Conservation (phyloP, 345 rosid species). For the Gossypium ekmanianum region DNA sequence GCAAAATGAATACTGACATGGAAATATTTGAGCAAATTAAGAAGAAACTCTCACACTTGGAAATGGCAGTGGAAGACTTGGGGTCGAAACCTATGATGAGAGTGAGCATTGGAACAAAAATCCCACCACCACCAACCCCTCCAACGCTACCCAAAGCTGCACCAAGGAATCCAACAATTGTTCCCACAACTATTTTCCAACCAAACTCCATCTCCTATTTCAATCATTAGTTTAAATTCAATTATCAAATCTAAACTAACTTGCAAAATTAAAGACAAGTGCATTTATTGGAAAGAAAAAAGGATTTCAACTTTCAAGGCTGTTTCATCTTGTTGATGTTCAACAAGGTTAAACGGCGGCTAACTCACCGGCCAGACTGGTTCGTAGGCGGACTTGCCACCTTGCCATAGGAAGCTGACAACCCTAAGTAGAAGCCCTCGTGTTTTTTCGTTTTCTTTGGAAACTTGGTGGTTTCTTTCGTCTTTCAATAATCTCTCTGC, state of each 20-base stretch:
- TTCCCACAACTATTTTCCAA: conserved; percentile 53
- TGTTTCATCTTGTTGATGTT: not conserved
- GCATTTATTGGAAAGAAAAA: no score
- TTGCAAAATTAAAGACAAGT: no score
- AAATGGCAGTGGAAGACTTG: conserved; percentile 66
- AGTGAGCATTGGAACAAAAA: conserved; percentile 71
- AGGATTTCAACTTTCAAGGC: no score
- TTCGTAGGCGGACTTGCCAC: conserved; percentile 48
- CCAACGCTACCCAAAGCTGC: conserved; percentile 72
- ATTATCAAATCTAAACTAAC: not conserved
- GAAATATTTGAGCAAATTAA: not conserved
- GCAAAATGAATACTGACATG: no score
- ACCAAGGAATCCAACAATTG: conserved; percentile 56
- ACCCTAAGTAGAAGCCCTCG: conserved; percentile 25
- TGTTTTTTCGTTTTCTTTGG: conserved; percentile 15
- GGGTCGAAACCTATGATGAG: conserved; percentile 66
- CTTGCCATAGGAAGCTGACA: conserved; percentile 49
- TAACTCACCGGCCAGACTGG: conserved; percentile 73
- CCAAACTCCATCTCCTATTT: conserved; percentile 59
- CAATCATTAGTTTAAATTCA: not conserved
- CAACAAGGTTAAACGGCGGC: not conserved
- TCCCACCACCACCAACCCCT: conserved; percentile 75
- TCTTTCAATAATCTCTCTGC: conserved; percentile 48
- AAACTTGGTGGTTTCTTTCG: conserved; percentile 10
- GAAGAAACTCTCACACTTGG: conserved; percentile 45